A percentile compares a stretch with the other conserved stretches of the same genome.
Evolutionary conservation across 768 basidiomycete species (phyloP).

Genomic region (Imleria badia): DNA sequence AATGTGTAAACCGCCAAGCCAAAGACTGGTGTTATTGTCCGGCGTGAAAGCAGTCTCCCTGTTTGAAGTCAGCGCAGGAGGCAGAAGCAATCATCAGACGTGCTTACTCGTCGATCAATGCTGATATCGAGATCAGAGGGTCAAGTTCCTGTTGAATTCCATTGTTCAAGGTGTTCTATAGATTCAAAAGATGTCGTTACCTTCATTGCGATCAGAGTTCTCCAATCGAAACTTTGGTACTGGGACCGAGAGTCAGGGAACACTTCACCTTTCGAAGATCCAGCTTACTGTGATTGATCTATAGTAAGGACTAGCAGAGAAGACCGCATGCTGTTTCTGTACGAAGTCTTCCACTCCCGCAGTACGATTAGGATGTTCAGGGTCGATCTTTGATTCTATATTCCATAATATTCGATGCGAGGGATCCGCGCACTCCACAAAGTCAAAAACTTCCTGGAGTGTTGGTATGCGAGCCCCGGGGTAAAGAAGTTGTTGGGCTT

Average conservation of each 20-base stretch:
- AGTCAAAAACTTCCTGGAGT: constrained; percentile 70
- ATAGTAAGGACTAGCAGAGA: constrained; percentile 59
- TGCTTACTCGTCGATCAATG: constrained; percentile 63
- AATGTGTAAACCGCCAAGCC: constrained; percentile 68
- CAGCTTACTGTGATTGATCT: constrained; percentile 58
- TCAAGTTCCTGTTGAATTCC: constrained; percentile 47
- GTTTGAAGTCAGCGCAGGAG: neutral
- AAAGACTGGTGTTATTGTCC: constrained; percentile 52
- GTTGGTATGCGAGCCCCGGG: constrained; percentile 73
- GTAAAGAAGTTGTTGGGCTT: constrained; percentile 64
- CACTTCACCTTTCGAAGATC: neutral
- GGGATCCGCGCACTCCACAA: constrained; percentile 71
- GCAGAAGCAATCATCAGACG: neutral
- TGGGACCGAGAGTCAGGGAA: constrained; percentile 26
- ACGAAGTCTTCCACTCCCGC: constrained; percentile 60
- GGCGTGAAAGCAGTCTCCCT: constrained; percentile 42
- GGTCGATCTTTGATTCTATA: constrained; percentile 76
- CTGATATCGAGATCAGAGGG: constrained; percentile 54
- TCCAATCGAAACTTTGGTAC: constrained; percentile 86
- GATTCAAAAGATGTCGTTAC: constrained; percentile 25
- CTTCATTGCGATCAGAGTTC: constrained; percentile 73
- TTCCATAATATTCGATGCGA: constrained; percentile 65
- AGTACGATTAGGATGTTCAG: constrained; percentile 52
- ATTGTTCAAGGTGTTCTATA: neutral
- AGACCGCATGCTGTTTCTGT: constrained; percentile 55